A percentile compares a stretch with the other conserved stretches of the same genome.
Conservation (phyloP, 23 red algal genomes). For the Gracilaria vermiculophylla region DNA sequence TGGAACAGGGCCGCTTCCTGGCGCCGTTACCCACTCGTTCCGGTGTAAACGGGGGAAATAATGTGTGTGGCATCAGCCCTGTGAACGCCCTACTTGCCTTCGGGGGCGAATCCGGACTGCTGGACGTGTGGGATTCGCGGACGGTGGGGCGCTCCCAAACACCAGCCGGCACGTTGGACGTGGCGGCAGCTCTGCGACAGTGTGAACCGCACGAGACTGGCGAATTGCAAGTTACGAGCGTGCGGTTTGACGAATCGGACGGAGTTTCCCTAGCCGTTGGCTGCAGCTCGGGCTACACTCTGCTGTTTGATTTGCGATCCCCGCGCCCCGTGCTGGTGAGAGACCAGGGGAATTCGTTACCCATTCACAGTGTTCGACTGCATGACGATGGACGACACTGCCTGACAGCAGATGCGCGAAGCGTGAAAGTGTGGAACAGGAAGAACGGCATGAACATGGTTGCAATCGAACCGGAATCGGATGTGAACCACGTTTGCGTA, state of each 20-base stretch:
- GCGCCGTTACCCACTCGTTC: constrained; percentile 73
- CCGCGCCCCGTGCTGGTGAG: constrained; percentile 24
- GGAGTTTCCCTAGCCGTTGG: constrained; percentile 72
- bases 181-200: constrained; percentile 13
- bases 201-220: neutral
- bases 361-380: constrained; percentile 65
- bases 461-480: constrained; percentile 77
- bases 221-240: constrained; percentile 44
- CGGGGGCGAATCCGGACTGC: constrained; percentile 77
- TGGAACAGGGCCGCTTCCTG: constrained; percentile 92
- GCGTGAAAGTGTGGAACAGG: constrained; percentile 87
- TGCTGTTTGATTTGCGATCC: constrained; percentile 90
- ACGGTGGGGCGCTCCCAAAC: neutral
- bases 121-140: constrained; percentile 90
- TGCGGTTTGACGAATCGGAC: constrained; percentile 80
- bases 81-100: constrained; percentile 73
- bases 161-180: constrained; percentile 47
- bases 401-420: constrained; percentile 76
- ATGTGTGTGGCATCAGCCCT: constrained; percentile 72
- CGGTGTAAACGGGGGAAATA: constrained; percentile 58
- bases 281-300: constrained; percentile 55
- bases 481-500: constrained; percentile 78
- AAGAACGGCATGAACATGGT: constrained; percentile 47
- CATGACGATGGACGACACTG: constrained; percentile 51
- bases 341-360: constrained; percentile 82